Base-by-base conservation (phyloP, 352 stramenopile species). In the Phytopythium montanum region DNA sequence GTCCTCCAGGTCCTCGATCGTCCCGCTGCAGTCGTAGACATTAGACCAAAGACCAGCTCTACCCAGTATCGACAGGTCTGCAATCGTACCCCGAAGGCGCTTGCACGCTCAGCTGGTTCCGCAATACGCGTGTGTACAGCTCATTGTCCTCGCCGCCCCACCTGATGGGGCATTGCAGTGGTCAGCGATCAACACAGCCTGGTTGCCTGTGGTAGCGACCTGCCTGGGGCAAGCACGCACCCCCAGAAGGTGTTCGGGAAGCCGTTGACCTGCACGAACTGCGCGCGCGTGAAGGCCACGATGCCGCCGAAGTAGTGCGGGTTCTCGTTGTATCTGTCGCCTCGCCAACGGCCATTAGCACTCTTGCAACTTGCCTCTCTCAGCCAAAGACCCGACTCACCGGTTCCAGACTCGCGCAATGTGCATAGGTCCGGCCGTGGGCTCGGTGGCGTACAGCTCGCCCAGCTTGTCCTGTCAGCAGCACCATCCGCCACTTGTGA, bases 201-300 rank as follows among this genome's bases (percentile, higher is more conserved):
- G 14, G 7, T 44, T 14, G 16, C 21, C 38, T 10, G 16, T 23
- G 4, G 6, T n/a, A 23, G 13, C 19, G 38, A 44, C 13, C 38
- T 8, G 12, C 6, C 0, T 45, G 5, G 18, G 18, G 21, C n/a
- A n/a, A 19, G n/a, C 25, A 28, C 65, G 31, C 18, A 66, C 56
- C 76, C 92, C 91, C 94, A 98, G 66, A 98, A 98, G 31, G 84
- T 98, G 68, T 98, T 98, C 9, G 95, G 95, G 66, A 97, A 98
- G 31, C 95, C 96, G 72, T 99, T 98, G 55, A 98, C 95, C 26
- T 77, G 73, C 59, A 97, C 89, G 59, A 98, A 98, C 54, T 97
- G 82, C 26, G 75, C 60, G 16, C 70, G 64, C 13, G 75, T 93
- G 73, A 98, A 98, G n/a, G 77, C 83, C 13, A 97, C 90, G 54